phyloP scores from a whole-genome alignment of 305 asterid species.

The Withania somnifera region DNA sequence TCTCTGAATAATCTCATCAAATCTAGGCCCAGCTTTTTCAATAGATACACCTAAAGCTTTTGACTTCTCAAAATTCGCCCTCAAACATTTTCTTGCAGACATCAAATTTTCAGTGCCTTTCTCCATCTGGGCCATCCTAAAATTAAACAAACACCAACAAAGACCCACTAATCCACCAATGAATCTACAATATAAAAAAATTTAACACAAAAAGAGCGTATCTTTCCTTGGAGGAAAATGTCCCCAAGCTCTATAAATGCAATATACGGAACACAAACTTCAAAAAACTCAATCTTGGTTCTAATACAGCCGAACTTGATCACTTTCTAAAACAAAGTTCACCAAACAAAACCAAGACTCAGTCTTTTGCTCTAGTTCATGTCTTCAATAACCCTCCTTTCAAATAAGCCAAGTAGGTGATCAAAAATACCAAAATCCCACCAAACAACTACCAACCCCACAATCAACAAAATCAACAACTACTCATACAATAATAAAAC shows the following conservation, averaged over 20 bases:
- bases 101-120: constrained; percentile 43
- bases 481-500: neutral
- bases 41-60: constrained; percentile 39
- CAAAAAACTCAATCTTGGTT: neutral
- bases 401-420: too few relatives aligned
- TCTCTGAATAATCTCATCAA: constrained; percentile 62
- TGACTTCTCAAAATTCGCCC: constrained; percentile 52
- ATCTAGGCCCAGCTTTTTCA: constrained; percentile 57
- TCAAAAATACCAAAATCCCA: neutral
- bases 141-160: neutral
- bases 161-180: neutral
- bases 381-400: too few relatives aligned
- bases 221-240: neutral
- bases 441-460: neutral
- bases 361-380: too few relatives aligned
- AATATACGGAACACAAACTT: neutral
- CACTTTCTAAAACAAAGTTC: neutral
- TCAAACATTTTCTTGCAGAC: constrained; percentile 55
- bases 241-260: neutral
- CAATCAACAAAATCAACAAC: neutral
- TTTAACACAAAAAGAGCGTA: neutral
- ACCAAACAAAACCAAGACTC: neutral
- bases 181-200: neutral
- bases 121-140: constrained; percentile 26
- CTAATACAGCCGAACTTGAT: neutral